phyloP scores from a whole-genome alignment of 2,329 filamentous ascomycete genomes.

The Chaetomiaceae sp. region DNA sequence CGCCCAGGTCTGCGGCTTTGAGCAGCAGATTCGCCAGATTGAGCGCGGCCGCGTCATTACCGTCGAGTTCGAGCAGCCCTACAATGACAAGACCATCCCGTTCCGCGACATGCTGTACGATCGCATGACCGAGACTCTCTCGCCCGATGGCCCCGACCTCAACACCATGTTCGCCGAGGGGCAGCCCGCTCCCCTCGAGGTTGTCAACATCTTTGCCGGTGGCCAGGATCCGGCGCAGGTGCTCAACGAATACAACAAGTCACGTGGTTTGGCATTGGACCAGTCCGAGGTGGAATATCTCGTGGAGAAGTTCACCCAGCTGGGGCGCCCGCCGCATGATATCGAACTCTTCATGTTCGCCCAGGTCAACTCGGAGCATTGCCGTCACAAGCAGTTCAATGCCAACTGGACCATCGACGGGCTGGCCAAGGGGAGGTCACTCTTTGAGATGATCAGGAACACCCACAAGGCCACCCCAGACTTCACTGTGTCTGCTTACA shows the following conservation, averaged over 20 bases:
- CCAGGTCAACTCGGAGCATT: conserved; percentile 98
- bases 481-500: conserved; percentile 91
- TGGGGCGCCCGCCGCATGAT: conserved; percentile 68
- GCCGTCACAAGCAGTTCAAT: conserved; percentile 84
- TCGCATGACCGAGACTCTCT: conserved; percentile 89
- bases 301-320: conserved; percentile 71
- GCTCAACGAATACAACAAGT: conserved; percentile 76
- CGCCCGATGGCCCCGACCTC: conserved; percentile 61
- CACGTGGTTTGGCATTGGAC: conserved; percentile 81
- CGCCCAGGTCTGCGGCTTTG: conserved; percentile 82
- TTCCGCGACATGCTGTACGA: conserved; percentile 76
- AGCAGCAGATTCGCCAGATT: conserved; percentile 65
- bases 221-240: conserved; percentile 62
- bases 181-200: conserved; percentile 58
- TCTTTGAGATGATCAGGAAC: conserved; percentile 96
- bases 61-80: conserved; percentile 53
- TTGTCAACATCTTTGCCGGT: conserved; percentile 67
- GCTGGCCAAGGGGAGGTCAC: conserved; percentile 66
- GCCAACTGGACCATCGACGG: conserved; percentile 94
- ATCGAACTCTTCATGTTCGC: conserved; percentile 99
- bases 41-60: conserved; percentile 81
- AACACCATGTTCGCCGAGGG: conserved; percentile 73
- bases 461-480: conserved; percentile 80
- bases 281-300: conserved; percentile 85
- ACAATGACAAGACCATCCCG: conserved; percentile 43